Evolutionary conservation across 1,284 basidiomycete genomes (phyloP).

Genomic region (Rhodotorula sp.): DNA sequence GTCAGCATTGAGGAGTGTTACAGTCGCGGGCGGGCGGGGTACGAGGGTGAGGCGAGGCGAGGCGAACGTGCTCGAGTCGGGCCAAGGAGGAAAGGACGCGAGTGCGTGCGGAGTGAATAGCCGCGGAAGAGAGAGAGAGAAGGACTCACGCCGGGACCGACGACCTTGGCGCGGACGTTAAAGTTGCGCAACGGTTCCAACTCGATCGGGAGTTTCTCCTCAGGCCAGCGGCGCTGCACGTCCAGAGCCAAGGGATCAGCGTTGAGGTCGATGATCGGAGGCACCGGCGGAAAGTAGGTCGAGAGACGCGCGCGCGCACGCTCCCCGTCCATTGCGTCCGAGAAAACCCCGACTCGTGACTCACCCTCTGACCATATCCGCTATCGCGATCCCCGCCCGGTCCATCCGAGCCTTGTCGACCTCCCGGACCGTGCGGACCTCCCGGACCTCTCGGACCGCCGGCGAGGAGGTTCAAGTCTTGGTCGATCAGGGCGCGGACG

Average conservation of each 20-base stretch:
- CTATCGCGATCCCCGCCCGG: constrained; percentile 6
- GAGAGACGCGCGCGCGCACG: too few relatives aligned
- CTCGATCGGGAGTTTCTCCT: constrained; percentile 84
- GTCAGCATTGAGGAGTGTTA: too few relatives aligned
- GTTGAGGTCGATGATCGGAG: too few relatives aligned
- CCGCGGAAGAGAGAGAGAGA: not conserved
- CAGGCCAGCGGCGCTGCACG: constrained; percentile 82
- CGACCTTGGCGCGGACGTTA: constrained; percentile 95
- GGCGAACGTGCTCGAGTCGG: too few relatives aligned
- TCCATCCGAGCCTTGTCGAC: not conserved
- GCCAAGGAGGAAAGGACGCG: not conserved
- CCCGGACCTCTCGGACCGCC: constrained; percentile 57
- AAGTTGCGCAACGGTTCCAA: constrained; percentile 92
- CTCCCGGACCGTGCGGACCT: constrained; percentile 1
- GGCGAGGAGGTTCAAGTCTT: constrained; percentile 79
- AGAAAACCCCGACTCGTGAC: not conserved
- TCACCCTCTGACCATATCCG: constrained; percentile 22
- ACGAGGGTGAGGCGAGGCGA: not conserved
- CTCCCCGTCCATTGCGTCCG: too few relatives aligned
- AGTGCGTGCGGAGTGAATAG: not conserved
- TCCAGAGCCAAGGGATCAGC: too few relatives aligned
- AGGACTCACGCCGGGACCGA: constrained; percentile 76
- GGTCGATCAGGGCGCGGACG: constrained; percentile 77
- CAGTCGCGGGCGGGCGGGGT: not conserved
- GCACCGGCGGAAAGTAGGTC: too few relatives aligned